Conservation (phyloP, 257 asterid species). For the Haberlea rhodopensis region DNA sequence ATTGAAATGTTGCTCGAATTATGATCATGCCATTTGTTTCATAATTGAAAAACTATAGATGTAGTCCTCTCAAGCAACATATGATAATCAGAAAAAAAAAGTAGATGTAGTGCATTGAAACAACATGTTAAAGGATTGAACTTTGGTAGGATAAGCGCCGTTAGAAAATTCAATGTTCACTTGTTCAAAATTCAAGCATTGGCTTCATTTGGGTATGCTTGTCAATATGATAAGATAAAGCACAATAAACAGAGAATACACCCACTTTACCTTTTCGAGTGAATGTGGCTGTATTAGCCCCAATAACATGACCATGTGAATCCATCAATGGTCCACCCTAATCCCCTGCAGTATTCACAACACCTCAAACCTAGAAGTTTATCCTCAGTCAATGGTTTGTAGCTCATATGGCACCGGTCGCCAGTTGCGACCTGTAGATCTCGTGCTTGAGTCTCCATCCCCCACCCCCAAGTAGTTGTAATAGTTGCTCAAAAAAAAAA, state of each 20-base stretch:
- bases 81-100: too few relatives aligned
- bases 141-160: too few relatives aligned
- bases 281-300: conserved; percentile 86
- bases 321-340: conserved; percentile 87
- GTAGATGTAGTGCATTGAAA: background rate
- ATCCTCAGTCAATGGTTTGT: too few relatives aligned
- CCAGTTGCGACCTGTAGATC: too few relatives aligned
- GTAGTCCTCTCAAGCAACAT: background rate
- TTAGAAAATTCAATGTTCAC: background rate
- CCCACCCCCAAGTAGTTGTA: too few relatives aligned
- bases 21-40: background rate
- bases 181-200: background rate
- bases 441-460: too few relatives aligned
- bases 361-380: conserved; percentile 13
- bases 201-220: background rate
- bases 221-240: background rate
- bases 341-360: conserved; percentile 51
- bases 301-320: conserved; percentile 78
- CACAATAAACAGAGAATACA: background rate
- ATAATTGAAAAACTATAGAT: background rate
- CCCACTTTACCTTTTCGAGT: conserved; percentile 70
- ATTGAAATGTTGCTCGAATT: too few relatives aligned
- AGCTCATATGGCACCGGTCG: too few relatives aligned
- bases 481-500: too few relatives aligned
- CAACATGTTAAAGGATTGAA: too few relatives aligned